These are phyloP conservation scores for Geosmithia morbida DNA, from an alignment of 2,329 filamentous ascomycete species.

Conservation along the genomic window DNA sequence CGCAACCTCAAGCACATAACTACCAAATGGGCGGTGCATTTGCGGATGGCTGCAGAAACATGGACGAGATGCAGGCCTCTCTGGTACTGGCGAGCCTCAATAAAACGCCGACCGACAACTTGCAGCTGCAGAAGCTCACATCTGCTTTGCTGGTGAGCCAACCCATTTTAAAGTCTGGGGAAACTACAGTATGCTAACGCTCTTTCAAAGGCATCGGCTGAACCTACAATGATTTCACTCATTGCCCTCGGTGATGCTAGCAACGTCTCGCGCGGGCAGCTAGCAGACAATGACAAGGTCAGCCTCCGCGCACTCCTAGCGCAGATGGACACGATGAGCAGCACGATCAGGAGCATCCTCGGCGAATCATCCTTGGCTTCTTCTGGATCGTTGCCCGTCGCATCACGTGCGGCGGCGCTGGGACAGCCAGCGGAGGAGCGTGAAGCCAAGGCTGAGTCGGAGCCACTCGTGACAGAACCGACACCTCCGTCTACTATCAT, in stretches of 20 bases:
- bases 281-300: constrained; percentile 25
- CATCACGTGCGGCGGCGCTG: too few relatives aligned
- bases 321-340: constrained; percentile 28
- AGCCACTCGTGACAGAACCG: constrained; percentile 21
- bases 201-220: too few relatives aligned
- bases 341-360: constrained; percentile 25
- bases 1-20: constrained; percentile 4
- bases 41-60: constrained; percentile 20
- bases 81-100: constrained; percentile 47
- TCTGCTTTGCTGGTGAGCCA: constrained; percentile 45
- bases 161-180: too few relatives aligned
- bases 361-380: constrained; percentile 13
- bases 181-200: too few relatives aligned
- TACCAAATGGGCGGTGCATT: too few relatives aligned
- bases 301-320: constrained; percentile 33
- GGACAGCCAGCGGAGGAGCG: too few relatives aligned
- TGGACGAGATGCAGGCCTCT: constrained; percentile 52
- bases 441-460: too few relatives aligned
- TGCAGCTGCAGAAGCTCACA: constrained; percentile 38
- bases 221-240: constrained; percentile 27
- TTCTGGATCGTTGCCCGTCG: constrained; percentile 3
- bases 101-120: constrained; percentile 31
- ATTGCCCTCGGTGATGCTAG: constrained; percentile 32
- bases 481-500: constrained; percentile 24
- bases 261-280: constrained; percentile 22